Evolutionary conservation across 2,329 filamentous ascomycete genomes (phyloP).

Genomic region (Fusarium coffeatum): DNA sequence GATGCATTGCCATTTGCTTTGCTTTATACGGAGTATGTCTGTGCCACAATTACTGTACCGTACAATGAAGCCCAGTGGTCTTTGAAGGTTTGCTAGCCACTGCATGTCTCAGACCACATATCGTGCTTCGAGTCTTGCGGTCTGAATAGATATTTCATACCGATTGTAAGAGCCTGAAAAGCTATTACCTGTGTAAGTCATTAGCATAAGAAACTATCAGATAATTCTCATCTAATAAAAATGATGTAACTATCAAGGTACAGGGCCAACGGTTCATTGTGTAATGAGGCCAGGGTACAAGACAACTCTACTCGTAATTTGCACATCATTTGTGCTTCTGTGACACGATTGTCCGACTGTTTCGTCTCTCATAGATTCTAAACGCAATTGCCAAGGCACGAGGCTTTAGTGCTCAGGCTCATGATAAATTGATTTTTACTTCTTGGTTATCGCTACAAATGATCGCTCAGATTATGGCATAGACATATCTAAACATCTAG

Average conservation of each 20-base stretch:
- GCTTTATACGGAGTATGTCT: neutral
- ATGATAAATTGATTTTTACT: neutral
- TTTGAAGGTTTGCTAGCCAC: neutral
- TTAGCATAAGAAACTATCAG: neutral
- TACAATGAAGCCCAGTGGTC: neutral
- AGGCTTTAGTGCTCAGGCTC: neutral
- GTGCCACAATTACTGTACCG: conserved; percentile 11
- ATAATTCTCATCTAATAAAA: neutral
- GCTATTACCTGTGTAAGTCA: neutral
- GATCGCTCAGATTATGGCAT: neutral
- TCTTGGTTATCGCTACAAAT: neutral
- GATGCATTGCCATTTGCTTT: neutral
- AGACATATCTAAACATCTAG: conserved; percentile 46
- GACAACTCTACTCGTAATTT: neutral
- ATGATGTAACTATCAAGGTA: conserved; percentile 12
- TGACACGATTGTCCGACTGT: neutral
- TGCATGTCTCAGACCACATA: neutral
- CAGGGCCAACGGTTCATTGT: neutral
- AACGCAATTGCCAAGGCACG: neutral
- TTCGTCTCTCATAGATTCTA: neutral
- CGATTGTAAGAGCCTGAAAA: neutral
- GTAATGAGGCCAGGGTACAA: neutral
- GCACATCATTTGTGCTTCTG: neutral
- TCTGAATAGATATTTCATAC: neutral
- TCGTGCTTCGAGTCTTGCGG: neutral